Percentiles rank a stretch among this genome's conserved stretches.
phyloP scores from a whole-genome alignment of 2,329 filamentous ascomycete species.

The Fusarium clavum region DNA sequence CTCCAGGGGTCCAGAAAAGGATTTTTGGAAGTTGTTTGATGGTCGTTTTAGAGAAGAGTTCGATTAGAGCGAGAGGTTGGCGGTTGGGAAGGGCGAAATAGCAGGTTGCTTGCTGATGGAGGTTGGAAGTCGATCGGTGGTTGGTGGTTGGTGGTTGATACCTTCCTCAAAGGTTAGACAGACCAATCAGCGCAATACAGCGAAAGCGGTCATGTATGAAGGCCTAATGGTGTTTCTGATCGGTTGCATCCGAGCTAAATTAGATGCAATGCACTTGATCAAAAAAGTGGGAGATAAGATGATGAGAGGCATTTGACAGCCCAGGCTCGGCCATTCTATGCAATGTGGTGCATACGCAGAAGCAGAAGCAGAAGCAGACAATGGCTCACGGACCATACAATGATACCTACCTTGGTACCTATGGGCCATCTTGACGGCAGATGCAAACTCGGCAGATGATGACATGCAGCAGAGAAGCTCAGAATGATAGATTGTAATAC shows the following conservation, averaged over 20 bases:
- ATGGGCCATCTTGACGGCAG: not conserved
- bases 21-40: not conserved
- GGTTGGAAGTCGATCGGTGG: slow-evolving; percentile 21
- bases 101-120: slow-evolving; percentile 17
- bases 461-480: slow-evolving; percentile 1
- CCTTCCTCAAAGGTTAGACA: not conserved
- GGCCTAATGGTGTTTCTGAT: slow-evolving; percentile 35
- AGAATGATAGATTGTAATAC: not conserved
- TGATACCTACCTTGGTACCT: not conserved
- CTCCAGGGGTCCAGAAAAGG: slow-evolving; percentile 21
- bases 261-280: slow-evolving; percentile 12
- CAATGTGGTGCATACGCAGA: slow-evolving; percentile 2
- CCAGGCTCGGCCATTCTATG: slow-evolving; percentile 10
- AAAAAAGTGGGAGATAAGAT: slow-evolving; percentile 26
- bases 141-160: slow-evolving; percentile 16
- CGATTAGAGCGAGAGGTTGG: slow-evolving; percentile 27
- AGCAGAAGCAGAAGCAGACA: slow-evolving; percentile 1
- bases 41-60: not conserved
- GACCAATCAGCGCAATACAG: not conserved
- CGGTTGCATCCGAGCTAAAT: slow-evolving; percentile 41
- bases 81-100: slow-evolving; percentile 4
- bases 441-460: not conserved
- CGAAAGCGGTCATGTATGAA: slow-evolving; percentile 4
- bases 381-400: slow-evolving; percentile 6
- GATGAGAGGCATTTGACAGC: slow-evolving; percentile 3